Conservation (phyloP, 352 stramenopile genomes). For the Globisporangium sylvaticum region DNA sequence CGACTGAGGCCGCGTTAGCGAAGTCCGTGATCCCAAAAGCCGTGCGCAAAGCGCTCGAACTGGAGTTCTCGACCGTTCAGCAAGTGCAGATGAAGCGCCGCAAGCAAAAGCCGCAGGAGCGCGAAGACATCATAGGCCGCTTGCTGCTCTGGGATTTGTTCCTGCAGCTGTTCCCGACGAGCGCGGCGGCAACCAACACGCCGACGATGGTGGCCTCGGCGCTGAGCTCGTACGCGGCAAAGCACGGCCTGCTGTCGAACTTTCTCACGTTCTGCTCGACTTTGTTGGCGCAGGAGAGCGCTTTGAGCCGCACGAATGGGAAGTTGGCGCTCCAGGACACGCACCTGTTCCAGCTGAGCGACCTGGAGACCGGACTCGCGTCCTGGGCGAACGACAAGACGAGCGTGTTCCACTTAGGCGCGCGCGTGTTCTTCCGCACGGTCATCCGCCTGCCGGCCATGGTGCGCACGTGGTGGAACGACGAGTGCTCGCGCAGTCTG, state of each 20-base stretch:
- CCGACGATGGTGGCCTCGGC: conserved; percentile 59
- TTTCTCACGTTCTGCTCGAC: conserved; percentile 66
- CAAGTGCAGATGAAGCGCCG: conserved; percentile 41
- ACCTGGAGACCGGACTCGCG: conserved; percentile 31
- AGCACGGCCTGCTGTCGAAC: conserved; percentile 52
- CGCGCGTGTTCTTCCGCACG: conserved; percentile 78
- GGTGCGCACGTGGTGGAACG: conserved; percentile 89
- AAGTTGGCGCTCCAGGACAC: conserved; percentile 43
- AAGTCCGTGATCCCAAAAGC: conserved; percentile 62
- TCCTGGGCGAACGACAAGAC: conserved; percentile 31
- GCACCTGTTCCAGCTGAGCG: conserved; percentile 37
- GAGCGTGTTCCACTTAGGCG: conserved; percentile 47
- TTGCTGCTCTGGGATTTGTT: conserved; percentile 83
- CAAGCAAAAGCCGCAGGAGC: conserved; percentile 49
- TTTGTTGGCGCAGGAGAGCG: conserved; percentile 54
- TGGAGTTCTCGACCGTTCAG: conserved; percentile 34
- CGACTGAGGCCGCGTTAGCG: conserved; percentile 61
- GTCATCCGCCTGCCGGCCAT: conserved; percentile 80
- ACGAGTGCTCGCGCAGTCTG: conserved; percentile 77
- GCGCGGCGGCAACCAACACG: conserved; percentile 9
- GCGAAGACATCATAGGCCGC: conserved; percentile 46
- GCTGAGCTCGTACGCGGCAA: conserved; percentile 61
- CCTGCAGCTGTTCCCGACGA: conserved; percentile 68
- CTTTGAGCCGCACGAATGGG: conserved; percentile 19
- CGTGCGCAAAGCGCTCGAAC: conserved; percentile 54